phyloP scores from a whole-genome alignment of 83 land plant genomes.

The Picea abies region DNA sequence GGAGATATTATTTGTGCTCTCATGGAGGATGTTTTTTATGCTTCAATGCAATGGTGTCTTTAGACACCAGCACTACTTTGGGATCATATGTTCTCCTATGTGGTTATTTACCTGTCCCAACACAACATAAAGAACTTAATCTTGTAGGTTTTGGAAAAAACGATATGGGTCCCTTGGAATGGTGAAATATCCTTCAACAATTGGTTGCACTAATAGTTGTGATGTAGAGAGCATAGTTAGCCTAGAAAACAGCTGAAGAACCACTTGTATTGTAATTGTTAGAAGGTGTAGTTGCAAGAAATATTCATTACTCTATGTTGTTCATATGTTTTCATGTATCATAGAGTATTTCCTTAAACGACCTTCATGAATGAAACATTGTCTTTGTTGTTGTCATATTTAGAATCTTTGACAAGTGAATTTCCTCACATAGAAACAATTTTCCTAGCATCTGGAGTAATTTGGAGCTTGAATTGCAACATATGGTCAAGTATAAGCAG shows the following conservation, averaged over 20 bases:
- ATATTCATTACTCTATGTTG: conserved; percentile 52
- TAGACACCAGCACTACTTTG: too few species aligned
- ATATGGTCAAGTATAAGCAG: conserved; percentile 74
- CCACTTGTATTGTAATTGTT: conserved; percentile 69
- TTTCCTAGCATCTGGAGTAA: conserved; percentile 29
- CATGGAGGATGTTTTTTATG: too few species aligned
- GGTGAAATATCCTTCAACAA: too few species aligned
- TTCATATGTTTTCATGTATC: conserved; percentile 71
- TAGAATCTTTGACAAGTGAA: conserved; percentile 33
- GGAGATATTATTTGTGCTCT: too few species aligned
- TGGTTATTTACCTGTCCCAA: too few species aligned
- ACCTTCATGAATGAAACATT: conserved; percentile 42
- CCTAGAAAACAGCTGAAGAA: conserved; percentile 85
- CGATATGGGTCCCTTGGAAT: too few species aligned
- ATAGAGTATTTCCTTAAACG: conserved; percentile 71
- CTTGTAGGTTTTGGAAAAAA: too few species aligned
- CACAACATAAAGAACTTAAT: too few species aligned
- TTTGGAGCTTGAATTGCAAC: conserved; percentile 64
- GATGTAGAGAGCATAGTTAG: too few species aligned
- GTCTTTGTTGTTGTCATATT: conserved; percentile 23
- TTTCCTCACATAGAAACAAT: conserved; percentile 19
- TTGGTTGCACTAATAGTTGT: too few species aligned
- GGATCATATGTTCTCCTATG: too few species aligned
- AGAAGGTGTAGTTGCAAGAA: conserved; percentile 72
- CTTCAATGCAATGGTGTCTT: too few species aligned